Base-by-base conservation (phyloP, 805 yeast species). In the Teunomyces tritomae region DNA sequence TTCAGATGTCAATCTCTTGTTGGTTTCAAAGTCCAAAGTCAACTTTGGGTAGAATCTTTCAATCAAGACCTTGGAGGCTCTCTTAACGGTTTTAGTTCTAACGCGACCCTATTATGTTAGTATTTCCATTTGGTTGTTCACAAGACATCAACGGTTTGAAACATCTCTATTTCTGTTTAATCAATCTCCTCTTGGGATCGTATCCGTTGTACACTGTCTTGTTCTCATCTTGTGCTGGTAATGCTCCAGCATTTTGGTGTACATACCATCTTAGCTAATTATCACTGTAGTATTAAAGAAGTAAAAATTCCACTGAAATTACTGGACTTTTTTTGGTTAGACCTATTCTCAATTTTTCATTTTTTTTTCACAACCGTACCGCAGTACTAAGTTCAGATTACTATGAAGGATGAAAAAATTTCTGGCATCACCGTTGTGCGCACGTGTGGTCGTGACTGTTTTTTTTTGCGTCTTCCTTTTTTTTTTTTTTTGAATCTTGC, bases 81-180 rank as follows among this genome's bases (percentile, higher is more conserved):
- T 89, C 89, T 94, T 94, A 80, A 94, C 98, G 80, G 99, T 94
- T 86, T 94, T 95, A 68, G 99, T 94, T 87, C 99, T 91, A 85
- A 95, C 99, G 80, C 98, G 94, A 86, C 99, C 99, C 99, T 89
- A 69, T 16, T 27, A 29, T 47, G 59, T 56, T 58, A 62, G 64
- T 60, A 61, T 55, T 20, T 20, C 24, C 24, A 20, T 20, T 20
- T 20, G 24, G 24, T 20, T 47, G 43, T 63, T 63, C 62, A 17
- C 16, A 63, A 67, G 62, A 65, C 54, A 39, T 14, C 26, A 26
- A 20, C 6, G 24, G 24, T 20, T 20, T 20, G 1, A 20, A 20
- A 20, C 24, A 20, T 5, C 24, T 20, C 24, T 20, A 20, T 39
- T 35, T 28, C 37, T 16, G n/a, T 5, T n/a, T 32, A 28, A 36